These are phyloP conservation scores for Closterium sp. DNA, from an alignment of 139 green algal genomes.

Conservation along the genomic window DNA sequence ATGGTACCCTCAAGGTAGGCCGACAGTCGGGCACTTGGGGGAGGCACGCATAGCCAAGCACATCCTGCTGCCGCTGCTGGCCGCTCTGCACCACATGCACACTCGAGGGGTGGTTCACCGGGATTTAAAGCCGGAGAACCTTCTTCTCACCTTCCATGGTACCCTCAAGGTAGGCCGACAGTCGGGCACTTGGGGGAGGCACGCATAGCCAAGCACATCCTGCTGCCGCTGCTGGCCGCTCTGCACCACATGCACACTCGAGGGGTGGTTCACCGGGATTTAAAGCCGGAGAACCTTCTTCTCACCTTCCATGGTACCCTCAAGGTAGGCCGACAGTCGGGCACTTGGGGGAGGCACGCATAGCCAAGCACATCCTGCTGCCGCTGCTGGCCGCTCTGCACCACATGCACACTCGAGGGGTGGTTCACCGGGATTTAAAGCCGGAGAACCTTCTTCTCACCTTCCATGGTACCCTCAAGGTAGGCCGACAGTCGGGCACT, in stretches of 20 bases:
- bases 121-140: conserved; percentile 39
- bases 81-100: conserved; percentile 44
- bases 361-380: background rate
- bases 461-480: conserved; percentile 16
- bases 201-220: background rate
- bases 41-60: conserved; percentile 8
- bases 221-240: conserved; percentile 20
- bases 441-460: conserved; percentile 36
- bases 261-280: conserved; percentile 20
- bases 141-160: conserved; percentile 9
- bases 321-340: conserved; percentile 35
- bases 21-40: conserved; percentile 14
- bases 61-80: background rate
- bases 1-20: conserved; percentile 23
- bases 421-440: conserved; percentile 34
- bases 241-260: conserved; percentile 23
- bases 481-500: background rate
- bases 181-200: conserved; percentile 17
- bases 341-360: background rate
- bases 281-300: conserved; percentile 38
- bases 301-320: conserved; percentile 12
- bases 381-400: conserved; percentile 26
- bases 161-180: conserved; percentile 28
- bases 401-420: conserved; percentile 11
- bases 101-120: conserved; percentile 13